Evolutionary conservation across 805 yeast species (phyloP).

Genomic region (Nakazawaea holstii): DNA sequence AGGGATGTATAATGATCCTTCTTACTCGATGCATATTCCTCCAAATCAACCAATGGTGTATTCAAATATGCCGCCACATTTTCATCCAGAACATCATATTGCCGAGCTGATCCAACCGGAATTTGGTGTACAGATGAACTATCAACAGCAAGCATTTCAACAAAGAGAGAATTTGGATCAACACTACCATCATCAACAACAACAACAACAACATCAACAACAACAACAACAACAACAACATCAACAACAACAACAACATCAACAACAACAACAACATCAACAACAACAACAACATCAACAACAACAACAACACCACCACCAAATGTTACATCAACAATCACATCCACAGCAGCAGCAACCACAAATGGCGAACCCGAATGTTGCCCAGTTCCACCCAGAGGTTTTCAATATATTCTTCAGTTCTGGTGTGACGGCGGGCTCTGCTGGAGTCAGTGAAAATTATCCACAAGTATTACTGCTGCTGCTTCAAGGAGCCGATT

Average conservation of each 20-base stretch:
- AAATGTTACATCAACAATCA: neutral
- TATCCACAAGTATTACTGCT: neutral
- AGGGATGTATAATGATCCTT: too few species aligned
- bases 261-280: conserved; percentile 5
- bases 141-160: neutral
- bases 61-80: too few species aligned
- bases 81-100: neutral
- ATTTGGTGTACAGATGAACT: neutral
- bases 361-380: neutral
- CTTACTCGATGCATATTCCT: too few species aligned
- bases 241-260: neutral
- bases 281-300: conserved; percentile 7
- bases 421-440: neutral
- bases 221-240: neutral
- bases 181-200: neutral
- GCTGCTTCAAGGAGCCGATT: neutral
- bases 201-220: neutral
- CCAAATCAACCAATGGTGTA: too few species aligned
- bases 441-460: neutral
- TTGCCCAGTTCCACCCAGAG: too few species aligned
- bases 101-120: neutral
- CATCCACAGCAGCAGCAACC: conserved; percentile 1
- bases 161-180: neutral
- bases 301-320: neutral
- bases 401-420: too few species aligned